Percentiles rank a stretch among this genome's conserved stretches.
These are phyloP conservation scores for Volutella citrinella DNA, from an alignment of 2,329 filamentous ascomycete species.

Conservation along the genomic window DNA sequence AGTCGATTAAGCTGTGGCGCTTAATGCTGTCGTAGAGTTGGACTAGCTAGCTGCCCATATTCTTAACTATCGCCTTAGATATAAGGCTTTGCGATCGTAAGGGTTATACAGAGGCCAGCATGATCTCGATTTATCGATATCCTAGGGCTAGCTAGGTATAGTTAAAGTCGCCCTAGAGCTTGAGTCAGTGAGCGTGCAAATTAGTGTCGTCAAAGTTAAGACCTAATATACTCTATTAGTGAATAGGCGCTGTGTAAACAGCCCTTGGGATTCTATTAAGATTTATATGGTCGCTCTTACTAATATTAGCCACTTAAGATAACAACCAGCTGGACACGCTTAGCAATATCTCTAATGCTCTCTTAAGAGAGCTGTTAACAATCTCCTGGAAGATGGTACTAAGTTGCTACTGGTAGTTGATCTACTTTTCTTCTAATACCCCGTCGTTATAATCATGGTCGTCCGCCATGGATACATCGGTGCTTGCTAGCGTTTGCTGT, in stretches of 20 bases:
- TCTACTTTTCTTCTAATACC: conserved; percentile 66
- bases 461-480: conserved; percentile 47
- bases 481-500: conserved; percentile 32
- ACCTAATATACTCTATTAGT: conserved; percentile 49
- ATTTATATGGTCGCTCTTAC: too few relatives aligned
- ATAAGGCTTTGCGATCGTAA: conserved; percentile 63
- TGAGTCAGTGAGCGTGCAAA: conserved; percentile 72
- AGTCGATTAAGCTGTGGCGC: conserved; percentile 91
- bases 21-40: conserved; percentile 83
- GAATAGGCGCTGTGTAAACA: too few relatives aligned
- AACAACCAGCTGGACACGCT: conserved; percentile 55
- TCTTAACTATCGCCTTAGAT: conserved; percentile 65
- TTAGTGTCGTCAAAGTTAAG: conserved; percentile 79
- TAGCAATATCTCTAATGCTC: conserved; percentile 50
- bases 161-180: conserved; percentile 93
- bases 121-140: conserved; percentile 78
- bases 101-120: conserved; percentile 56
- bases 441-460: conserved; percentile 57
- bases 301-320: conserved; percentile 52
- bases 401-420: conserved; percentile 59
- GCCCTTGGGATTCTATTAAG: too few relatives aligned
- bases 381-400: conserved; percentile 70
- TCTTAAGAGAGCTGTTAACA: conserved; percentile 47
- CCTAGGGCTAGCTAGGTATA: conserved; percentile 82
- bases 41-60: conserved; percentile 79